Base-by-base conservation (phyloP, 2,329 filamentous ascomycete genomes). In the Parafenestella ontariensis region DNA sequence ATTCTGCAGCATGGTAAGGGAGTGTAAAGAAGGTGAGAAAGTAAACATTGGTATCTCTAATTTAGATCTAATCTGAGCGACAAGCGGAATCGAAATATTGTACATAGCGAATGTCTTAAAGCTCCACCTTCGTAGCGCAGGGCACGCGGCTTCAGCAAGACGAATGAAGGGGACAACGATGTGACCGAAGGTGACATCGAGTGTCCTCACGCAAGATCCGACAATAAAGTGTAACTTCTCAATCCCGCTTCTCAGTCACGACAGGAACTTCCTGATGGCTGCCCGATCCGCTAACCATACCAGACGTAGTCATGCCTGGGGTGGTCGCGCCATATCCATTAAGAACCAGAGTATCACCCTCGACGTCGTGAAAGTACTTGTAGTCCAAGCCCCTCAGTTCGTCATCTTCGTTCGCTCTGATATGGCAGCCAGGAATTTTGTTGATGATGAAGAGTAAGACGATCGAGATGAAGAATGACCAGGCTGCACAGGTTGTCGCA, bases 391-490 rank as follows among this genome's bases (percentile, higher is more conserved):
- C 84, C 26, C 74, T 71, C 5, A 83, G 68, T 67, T 87, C 85
- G 7, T 80, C 82, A 49, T 86, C 83, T 50, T 86, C 83, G 1
- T 75, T 81, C 0, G 81, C 82, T 17, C 84, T 76, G 1, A 87
- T 73, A 53, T 85, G 82, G 54, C 85, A 76, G 0, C 83, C 84
- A 0, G 84, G 85, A 33, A 87, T 86, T 55, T 78, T 81, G 65
- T 85, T 83, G 64, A 86, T 80, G 56, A 85, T 70, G 53, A 85
- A 82, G 1, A 86, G 77, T 21, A 87, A 71, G 15, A 81, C 64
- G 55, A 79, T 81, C 0, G 81, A 83, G 8, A 86, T 75, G 23
- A 79, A 63, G 58, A 87, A 86, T 0, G 82, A 83, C 75, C 84
- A 87, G 0, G 76, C 72, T 0, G 83, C 82, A 55, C 84, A 84